These are phyloP conservation scores for Fagopyrum tataricum DNA, from an alignment of 148 eudicot genomes.

Conservation along the genomic window DNA sequence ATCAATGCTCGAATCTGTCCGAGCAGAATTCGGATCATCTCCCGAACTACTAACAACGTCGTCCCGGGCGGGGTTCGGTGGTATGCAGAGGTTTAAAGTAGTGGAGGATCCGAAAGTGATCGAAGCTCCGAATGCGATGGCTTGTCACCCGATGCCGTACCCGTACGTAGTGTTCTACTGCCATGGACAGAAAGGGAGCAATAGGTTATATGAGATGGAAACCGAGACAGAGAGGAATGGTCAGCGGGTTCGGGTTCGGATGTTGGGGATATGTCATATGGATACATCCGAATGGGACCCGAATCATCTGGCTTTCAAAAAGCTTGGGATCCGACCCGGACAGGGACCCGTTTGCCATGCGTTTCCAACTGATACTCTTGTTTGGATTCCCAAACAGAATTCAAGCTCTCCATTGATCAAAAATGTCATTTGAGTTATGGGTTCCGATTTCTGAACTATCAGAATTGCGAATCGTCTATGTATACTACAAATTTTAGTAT, in stretches of 20 bases:
- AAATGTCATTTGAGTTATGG: neutral
- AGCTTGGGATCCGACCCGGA: constrained; percentile 19
- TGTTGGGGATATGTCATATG: constrained; percentile 14
- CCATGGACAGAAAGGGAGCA: constrained; percentile 23
- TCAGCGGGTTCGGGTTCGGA: constrained; percentile 9
- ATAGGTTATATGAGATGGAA: constrained; percentile 13
- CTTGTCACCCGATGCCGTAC: constrained; percentile 30
- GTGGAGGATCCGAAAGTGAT: constrained; percentile 16
- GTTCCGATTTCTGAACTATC: neutral
- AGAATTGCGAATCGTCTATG: neutral
- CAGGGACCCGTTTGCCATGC: constrained; percentile 16
- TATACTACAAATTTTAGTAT: neutral
- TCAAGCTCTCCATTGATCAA: neutral
- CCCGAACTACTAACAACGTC: constrained; percentile 15
- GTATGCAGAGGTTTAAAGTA: neutral
- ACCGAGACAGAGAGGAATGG: constrained; percentile 3
- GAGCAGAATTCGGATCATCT: constrained; percentile 7
- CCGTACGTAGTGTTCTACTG: constrained; percentile 35
- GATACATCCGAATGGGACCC: constrained; percentile 17
- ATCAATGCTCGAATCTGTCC: constrained; percentile 32
- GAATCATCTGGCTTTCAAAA: constrained; percentile 6
- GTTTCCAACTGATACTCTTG: constrained; percentile 15
- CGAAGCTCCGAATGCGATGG: constrained; percentile 18
- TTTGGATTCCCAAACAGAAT: constrained; percentile 18
- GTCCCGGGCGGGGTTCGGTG: neutral